Percentiles rank a stretch among this genome's conserved stretches.
These are phyloP conservation scores for Solanum pennellii DNA, from an alignment of 257 asterid species.

Conservation along the genomic window DNA sequence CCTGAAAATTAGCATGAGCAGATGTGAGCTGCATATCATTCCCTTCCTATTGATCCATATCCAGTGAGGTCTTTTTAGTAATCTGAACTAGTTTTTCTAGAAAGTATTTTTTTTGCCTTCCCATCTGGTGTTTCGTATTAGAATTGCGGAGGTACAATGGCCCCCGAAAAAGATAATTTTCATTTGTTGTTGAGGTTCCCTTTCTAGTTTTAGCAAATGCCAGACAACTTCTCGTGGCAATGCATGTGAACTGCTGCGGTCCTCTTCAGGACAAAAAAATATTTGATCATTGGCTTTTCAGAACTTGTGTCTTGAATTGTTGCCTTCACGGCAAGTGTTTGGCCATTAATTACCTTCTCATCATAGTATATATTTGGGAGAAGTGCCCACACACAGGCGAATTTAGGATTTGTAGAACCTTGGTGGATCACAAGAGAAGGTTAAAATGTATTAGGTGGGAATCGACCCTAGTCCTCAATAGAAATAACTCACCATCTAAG, in stretches of 20 bases:
- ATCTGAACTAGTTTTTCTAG: background rate
- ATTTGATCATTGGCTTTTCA: background rate
- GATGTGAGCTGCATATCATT: constrained; percentile 2
- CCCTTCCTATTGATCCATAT: background rate
- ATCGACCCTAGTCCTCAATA: background rate
- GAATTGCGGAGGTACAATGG: background rate
- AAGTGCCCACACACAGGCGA: background rate
- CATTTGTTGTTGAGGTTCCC: background rate
- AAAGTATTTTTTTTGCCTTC: background rate
- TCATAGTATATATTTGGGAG: background rate
- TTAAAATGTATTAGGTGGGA: background rate
- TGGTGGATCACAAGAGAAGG: background rate
- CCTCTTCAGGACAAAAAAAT: background rate
- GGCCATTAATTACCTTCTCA: background rate
- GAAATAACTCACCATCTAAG: background rate
- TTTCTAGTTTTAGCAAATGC: background rate
- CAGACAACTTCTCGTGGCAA: background rate
- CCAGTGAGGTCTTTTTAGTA: background rate
- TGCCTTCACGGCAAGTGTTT: background rate
- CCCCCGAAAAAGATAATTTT: background rate
- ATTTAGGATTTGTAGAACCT: background rate
- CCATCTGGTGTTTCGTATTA: background rate
- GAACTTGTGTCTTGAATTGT: background rate
- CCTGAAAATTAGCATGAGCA: constrained; percentile 62
- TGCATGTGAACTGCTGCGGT: background rate